Evolutionary conservation across 176 grass and related monocot genomes (phyloP).

Genomic region (Guadua angustifolia): DNA sequence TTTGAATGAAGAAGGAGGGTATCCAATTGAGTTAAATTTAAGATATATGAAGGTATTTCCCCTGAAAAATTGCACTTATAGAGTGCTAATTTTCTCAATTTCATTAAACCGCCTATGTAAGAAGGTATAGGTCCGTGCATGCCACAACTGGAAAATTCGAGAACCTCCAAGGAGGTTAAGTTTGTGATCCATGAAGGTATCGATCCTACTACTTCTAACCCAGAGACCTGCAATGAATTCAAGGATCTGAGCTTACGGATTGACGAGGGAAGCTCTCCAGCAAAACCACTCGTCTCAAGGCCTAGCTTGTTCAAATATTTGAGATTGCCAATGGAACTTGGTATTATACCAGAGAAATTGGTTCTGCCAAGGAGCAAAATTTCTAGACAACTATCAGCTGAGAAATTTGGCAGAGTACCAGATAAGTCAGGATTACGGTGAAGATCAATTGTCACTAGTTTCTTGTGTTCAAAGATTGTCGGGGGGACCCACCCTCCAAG

Average conservation of each 20-base stretch:
- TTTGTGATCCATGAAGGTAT: slow-evolving; percentile 11
- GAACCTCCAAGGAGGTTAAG: background rate
- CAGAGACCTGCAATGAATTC: slow-evolving; percentile 14
- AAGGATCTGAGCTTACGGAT: background rate
- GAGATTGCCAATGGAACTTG: too few relatives aligned
- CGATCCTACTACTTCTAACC: background rate
- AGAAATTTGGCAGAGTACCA: slow-evolving; percentile 31
- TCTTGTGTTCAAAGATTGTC: slow-evolving; percentile 37
- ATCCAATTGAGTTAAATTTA: too few relatives aligned
- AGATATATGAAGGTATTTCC: too few relatives aligned
- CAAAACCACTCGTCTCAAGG: background rate
- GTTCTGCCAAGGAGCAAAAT: slow-evolving; percentile 33
- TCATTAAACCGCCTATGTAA: slow-evolving; percentile 32
- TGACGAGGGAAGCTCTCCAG: background rate
- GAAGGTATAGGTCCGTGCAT: slow-evolving; percentile 42
- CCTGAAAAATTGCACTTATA: too few relatives aligned
- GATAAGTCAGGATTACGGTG: slow-evolving; percentile 33
- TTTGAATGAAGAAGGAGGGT: too few relatives aligned
- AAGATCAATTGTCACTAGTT: slow-evolving; percentile 42
- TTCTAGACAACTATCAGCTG: background rate
- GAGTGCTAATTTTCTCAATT: too few relatives aligned
- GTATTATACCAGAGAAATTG: slow-evolving; percentile 20
- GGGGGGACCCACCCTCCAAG: slow-evolving; percentile 39
- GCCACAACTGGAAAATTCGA: slow-evolving; percentile 23
- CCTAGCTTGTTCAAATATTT: too few relatives aligned